phyloP scores from a whole-genome alignment of 148 eudicot species.

The Persicaria maculosa region DNA sequence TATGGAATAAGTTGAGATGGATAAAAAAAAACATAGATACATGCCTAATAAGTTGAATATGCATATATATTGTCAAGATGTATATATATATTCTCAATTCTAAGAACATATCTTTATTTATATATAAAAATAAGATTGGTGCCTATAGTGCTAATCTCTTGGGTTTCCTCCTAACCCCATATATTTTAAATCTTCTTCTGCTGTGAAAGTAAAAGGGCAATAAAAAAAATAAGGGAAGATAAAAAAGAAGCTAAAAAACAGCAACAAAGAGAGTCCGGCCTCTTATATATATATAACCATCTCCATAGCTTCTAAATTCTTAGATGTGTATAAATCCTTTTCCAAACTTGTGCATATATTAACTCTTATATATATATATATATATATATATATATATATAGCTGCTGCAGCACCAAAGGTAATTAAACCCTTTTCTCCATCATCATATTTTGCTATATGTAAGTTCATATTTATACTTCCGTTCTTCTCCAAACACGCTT shows the following conservation, averaged over 20 bases:
- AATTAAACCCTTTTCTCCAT: background rate
- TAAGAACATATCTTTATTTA: background rate
- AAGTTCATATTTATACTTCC: too few species aligned
- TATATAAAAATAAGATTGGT: background rate
- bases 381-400: too few species aligned
- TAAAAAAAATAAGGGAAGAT: background rate
- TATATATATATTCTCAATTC: too few species aligned
- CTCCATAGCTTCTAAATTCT: too few species aligned
- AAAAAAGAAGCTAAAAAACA: background rate
- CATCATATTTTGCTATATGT: background rate
- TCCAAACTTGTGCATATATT: background rate
- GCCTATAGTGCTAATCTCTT: background rate
- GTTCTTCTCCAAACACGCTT: too few species aligned
- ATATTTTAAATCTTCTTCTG: background rate
- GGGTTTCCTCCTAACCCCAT: conserved; percentile 4
- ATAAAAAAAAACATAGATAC: too few species aligned
- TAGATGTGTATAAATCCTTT: too few species aligned
- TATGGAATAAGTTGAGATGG: too few species aligned
- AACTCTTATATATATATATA: background rate
- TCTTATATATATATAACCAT: background rate
- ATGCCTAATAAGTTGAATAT: too few species aligned
- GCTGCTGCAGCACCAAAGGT: background rate
- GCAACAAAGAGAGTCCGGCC: background rate
- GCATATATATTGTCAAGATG: too few species aligned
- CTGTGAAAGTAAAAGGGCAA: background rate